A percentile compares a stretch with the other conserved stretches of the same genome.
phyloP scores from a whole-genome alignment of 2,329 filamentous ascomycete genomes.

The Westerdykella ornata region DNA sequence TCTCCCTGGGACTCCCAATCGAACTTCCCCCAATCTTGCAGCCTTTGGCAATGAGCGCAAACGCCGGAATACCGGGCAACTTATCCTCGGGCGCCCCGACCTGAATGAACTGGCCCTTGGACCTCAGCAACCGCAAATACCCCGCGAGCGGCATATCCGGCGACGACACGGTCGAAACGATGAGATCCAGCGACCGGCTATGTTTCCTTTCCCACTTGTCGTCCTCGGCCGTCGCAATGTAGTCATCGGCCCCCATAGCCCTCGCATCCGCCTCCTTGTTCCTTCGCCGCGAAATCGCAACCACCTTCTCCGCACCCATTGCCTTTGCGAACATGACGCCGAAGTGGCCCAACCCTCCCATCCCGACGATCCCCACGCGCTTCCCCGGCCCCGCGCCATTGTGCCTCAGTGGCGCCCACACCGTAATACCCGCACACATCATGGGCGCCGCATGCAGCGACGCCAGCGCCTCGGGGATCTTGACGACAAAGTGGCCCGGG shows the following conservation, averaged over 20 bases:
- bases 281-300: constrained; percentile 56
- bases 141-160: constrained; percentile 57
- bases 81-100: constrained; percentile 60
- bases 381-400: constrained; percentile 65
- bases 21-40: constrained; percentile 41
- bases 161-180: constrained; percentile 53
- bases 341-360: constrained; percentile 70
- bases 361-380: constrained; percentile 62
- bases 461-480: constrained; percentile 47
- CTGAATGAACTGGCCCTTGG: constrained; percentile 58
- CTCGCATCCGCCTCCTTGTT: constrained; percentile 55
- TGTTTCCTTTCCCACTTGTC: constrained; percentile 55
- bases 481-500: constrained; percentile 53
- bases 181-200: constrained; percentile 53
- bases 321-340: constrained; percentile 65
- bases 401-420: constrained; percentile 61
- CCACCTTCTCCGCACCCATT: constrained; percentile 60
- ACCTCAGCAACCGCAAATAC: constrained; percentile 56
- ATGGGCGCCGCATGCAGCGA: constrained; percentile 58
- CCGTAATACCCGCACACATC: constrained; percentile 71
- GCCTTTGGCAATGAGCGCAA: constrained; percentile 53
- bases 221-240: constrained; percentile 55
- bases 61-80: constrained; percentile 50
- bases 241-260: constrained; percentile 60
- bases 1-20: constrained; percentile 52